These are phyloP conservation scores for Oemleria cerasiformis DNA, from an alignment of 306 rosid species.

Conservation along the genomic window DNA sequence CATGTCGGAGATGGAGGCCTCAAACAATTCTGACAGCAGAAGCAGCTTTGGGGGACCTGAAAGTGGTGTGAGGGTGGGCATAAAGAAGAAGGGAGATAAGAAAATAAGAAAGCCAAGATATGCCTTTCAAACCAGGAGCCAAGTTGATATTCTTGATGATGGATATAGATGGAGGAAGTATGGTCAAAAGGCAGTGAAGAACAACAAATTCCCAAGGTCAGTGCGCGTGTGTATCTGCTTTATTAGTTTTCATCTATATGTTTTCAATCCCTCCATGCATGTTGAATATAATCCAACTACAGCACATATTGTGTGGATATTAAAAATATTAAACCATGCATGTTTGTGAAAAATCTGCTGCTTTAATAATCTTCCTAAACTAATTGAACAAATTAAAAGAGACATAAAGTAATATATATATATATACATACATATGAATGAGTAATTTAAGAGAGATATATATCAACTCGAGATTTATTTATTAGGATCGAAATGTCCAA, in stretches of 20 bases:
- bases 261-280: no score
- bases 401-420: no score
- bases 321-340: no score
- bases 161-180: slow-evolving; percentile 59
- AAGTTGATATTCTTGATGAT: slow-evolving; percentile 56
- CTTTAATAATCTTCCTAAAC: no score
- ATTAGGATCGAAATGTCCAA: no score
- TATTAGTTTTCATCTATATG: not conserved
- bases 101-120: slow-evolving; percentile 42
- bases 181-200: slow-evolving; percentile 58
- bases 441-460: no score
- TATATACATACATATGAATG: no score
- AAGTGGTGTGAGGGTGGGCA: not conserved
- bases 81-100: slow-evolving; percentile 32
- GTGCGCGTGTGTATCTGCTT: not conserved
- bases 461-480: no score
- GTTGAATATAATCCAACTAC: no score
- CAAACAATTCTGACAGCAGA: slow-evolving; percentile 10
- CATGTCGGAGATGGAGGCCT: slow-evolving; percentile 30
- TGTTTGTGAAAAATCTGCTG: no score
- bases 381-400: no score
- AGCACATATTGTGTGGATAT: no score
- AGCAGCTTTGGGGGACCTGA: slow-evolving; percentile 17
- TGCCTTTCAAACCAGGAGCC: slow-evolving; percentile 58
- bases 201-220: slow-evolving; percentile 53